Conservation (phyloP, 495 filamentous ascomycete species). For the Aspergillus diversus region DNA sequence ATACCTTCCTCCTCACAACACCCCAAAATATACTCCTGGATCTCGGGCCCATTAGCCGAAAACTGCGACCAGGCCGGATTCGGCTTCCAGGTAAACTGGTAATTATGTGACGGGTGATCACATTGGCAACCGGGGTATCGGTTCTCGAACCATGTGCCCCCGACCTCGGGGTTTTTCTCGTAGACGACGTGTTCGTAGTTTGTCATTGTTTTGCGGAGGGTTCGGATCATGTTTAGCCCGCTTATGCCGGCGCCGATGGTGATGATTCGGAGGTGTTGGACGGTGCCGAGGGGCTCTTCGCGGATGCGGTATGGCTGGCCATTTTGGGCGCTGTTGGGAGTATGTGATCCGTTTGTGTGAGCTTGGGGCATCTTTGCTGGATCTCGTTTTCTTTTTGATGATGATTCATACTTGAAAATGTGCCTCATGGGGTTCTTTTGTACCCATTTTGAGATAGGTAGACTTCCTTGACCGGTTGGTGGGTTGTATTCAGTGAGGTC, state of each 20-base stretch:
- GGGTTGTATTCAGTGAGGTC: too few relatives aligned
- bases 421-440: too few relatives aligned
- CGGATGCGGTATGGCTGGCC: not conserved
- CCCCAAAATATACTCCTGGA: conserved; percentile 55
- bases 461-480: too few relatives aligned
- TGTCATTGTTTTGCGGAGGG: conserved; percentile 37
- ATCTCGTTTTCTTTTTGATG: not conserved
- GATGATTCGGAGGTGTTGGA: conserved; percentile 38
- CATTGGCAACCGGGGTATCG: conserved; percentile 61
- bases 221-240: conserved; percentile 43
- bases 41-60: conserved; percentile 41
- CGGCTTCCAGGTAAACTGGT: conserved; percentile 35
- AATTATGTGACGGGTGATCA: conserved; percentile 36
- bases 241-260: conserved; percentile 47
- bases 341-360: conserved; percentile 34
- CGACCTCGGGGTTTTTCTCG: conserved; percentile 50
- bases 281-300: conserved; percentile 36
- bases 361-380: not conserved
- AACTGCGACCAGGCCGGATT: conserved; percentile 43
- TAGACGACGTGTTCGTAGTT: conserved; percentile 44
- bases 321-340: conserved; percentile 22
- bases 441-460: too few relatives aligned
- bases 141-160: conserved; percentile 64
- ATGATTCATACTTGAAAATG: too few relatives aligned
- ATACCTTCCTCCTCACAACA: conserved; percentile 44